Evolutionary conservation across 352 stramenopile species (phyloP).

Genomic region (Halophytophthora polymorphica): DNA sequence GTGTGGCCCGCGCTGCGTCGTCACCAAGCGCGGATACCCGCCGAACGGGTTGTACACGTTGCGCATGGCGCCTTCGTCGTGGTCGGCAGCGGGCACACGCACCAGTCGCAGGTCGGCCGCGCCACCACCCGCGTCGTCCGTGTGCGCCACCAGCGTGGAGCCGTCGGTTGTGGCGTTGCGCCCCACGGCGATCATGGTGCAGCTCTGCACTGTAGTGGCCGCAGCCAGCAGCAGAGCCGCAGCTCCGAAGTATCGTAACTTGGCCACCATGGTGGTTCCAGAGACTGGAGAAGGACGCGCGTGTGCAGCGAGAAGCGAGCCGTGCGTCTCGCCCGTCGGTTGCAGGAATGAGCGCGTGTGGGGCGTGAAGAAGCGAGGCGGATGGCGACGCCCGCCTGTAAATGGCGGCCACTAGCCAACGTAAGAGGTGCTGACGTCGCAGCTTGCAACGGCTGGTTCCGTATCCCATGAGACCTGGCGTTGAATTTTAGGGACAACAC

Average conservation of each 20-base stretch:
- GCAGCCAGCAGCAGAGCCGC: slow-evolving; percentile 9
- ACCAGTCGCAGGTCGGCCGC: slow-evolving; percentile 90
- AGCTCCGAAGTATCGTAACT: slow-evolving; percentile 10
- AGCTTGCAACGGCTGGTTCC: too few relatives aligned
- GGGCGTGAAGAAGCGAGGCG: too few relatives aligned
- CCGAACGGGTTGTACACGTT: slow-evolving; percentile 68
- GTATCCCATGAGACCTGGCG: too few relatives aligned
- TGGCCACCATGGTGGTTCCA: not conserved
- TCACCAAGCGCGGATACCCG: slow-evolving; percentile 74
- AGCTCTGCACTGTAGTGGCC: slow-evolving; percentile 22
- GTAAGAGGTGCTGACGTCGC: too few relatives aligned
- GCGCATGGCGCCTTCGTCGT: slow-evolving; percentile 36
- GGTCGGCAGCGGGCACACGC: slow-evolving; percentile 85
- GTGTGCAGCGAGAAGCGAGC: not conserved
- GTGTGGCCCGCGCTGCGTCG: slow-evolving; percentile 57
- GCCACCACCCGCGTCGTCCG: slow-evolving; percentile 75
- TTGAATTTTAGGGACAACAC: too few relatives aligned
- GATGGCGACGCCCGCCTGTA: too few relatives aligned
- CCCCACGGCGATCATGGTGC: slow-evolving; percentile 89
- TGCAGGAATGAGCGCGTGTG: too few relatives aligned
- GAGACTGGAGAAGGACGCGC: not conserved
- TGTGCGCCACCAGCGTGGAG: slow-evolving; percentile 89
- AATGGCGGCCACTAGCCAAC: too few relatives aligned
- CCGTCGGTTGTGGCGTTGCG: slow-evolving; percentile 77
- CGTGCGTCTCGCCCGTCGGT: too few relatives aligned